phyloP scores from a whole-genome alignment of 2,329 filamentous ascomycete genomes.

The Claviceps fusiformis region DNA sequence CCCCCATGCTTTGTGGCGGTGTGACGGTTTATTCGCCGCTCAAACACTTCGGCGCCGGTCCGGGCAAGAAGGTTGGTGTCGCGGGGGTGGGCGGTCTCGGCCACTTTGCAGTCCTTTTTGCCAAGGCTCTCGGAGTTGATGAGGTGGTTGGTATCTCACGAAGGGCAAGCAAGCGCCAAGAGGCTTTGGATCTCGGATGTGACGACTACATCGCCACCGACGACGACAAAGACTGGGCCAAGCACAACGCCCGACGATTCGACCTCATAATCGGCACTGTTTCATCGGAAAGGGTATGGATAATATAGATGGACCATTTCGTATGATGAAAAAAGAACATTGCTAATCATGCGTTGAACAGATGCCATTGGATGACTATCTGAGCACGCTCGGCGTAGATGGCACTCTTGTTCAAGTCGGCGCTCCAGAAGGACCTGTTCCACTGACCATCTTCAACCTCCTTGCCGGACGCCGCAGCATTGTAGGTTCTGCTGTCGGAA shows the following conservation, averaged over 20 bases:
- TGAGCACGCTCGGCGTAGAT: conserved; percentile 42
- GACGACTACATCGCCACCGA: conserved; percentile 31
- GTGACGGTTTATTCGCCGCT: conserved; percentile 55
- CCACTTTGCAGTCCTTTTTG: conserved; percentile 55
- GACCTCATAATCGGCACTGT: conserved; percentile 49
- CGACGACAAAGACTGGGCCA: conserved; percentile 41
- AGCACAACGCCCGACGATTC: conserved; percentile 34
- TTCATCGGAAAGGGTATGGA: conserved; percentile 20
- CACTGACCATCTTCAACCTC: conserved; percentile 27
- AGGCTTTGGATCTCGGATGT: conserved; percentile 43
- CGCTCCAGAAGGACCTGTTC: conserved; percentile 11
- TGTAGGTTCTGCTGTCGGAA: conserved; percentile 32
- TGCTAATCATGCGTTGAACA: conserved; percentile 1
- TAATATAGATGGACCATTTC: too few relatives aligned
- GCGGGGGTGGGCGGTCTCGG: conserved; percentile 56
- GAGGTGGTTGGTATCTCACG: conserved; percentile 47
- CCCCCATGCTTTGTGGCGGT: conserved; percentile 59
- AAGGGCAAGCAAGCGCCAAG: conserved; percentile 35
- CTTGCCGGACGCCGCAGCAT: conserved; percentile 40
- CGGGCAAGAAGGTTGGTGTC: conserved; percentile 53
- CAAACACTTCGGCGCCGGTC: conserved; percentile 47
- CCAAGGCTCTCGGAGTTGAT: conserved; percentile 52
- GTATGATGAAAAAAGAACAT: too few relatives aligned
- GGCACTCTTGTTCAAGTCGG: conserved; percentile 55
- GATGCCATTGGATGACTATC: conserved; percentile 50